Evolutionary conservation across 495 filamentous ascomycete genomes (phyloP).

Genomic region (Aspergillus homomorphus): DNA sequence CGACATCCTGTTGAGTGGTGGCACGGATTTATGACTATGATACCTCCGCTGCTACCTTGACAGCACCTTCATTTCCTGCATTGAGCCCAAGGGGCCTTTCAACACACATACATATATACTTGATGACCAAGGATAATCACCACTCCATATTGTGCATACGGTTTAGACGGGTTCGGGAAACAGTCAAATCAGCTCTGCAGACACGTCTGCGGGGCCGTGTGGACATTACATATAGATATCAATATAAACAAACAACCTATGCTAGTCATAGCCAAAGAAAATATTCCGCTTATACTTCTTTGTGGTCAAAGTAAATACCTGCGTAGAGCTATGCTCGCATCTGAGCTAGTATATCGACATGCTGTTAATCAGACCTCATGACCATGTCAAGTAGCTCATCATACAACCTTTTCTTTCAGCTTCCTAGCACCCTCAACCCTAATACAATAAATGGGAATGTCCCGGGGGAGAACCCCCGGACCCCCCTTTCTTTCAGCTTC

Average conservation of each 20-base stretch:
- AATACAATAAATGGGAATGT: no score
- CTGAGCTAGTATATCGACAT: no score
- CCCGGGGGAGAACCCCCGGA: no score
- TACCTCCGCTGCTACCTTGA: slow-evolving; percentile 12
- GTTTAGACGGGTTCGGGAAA: slow-evolving; percentile 19
- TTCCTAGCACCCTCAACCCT: no score
- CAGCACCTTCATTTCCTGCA: slow-evolving; percentile 7
- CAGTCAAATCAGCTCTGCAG: slow-evolving; percentile 2
- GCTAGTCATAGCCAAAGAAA: background rate
- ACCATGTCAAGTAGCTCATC: no score
- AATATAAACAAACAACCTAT: background rate
- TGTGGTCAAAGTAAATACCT: no score
- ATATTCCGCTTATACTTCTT: background rate
- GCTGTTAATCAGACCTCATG: no score
- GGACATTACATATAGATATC: slow-evolving; percentile 12
- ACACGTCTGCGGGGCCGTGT: slow-evolving; percentile 9
- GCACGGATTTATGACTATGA: slow-evolving; percentile 7
- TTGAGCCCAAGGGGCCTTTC: background rate
- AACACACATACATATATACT: background rate
- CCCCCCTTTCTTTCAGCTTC: no score
- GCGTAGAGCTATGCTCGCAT: no score
- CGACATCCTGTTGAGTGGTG: background rate
- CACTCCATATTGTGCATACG: slow-evolving; percentile 17
- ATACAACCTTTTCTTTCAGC: no score
- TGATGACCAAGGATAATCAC: background rate